Evolutionary conservation across 1,284 basidiomycete genomes (phyloP).

Genomic region (Ceratobasidium papillatum): DNA sequence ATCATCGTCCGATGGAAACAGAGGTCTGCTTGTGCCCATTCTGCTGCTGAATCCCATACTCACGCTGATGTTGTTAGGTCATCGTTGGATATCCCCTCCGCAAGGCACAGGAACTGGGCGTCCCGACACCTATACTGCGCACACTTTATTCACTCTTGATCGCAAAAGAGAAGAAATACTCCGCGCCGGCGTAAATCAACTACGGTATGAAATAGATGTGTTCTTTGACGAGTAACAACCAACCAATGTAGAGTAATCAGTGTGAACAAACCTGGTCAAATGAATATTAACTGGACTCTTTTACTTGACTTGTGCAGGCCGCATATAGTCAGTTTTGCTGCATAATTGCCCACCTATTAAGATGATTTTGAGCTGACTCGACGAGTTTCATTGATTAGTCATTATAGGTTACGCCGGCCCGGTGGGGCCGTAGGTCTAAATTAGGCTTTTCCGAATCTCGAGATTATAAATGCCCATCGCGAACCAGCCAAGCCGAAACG

Average conservation of each 20-base stretch:
- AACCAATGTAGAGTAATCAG: neutral
- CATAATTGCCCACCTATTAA: neutral
- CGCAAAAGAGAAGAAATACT: slow-evolving; percentile 36
- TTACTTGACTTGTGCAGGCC: neutral
- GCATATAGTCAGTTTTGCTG: neutral
- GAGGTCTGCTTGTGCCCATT: slow-evolving; percentile 10
- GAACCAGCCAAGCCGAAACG: neutral
- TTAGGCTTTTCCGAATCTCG: neutral
- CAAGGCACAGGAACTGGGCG: slow-evolving; percentile 37
- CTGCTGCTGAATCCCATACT: neutral
- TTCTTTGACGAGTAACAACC: neutral
- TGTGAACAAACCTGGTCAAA: neutral
- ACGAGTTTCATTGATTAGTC: neutral
- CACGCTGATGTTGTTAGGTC: slow-evolving; percentile 1
- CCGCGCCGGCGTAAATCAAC: neutral
- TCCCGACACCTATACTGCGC: slow-evolving; percentile 27
- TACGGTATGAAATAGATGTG: neutral
- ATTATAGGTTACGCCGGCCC: neutral
- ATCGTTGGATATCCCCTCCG: slow-evolving; percentile 35
- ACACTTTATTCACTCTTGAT: slow-evolving; percentile 33
- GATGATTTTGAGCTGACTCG: neutral
- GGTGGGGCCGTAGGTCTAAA: neutral
- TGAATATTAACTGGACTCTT: slow-evolving; percentile 6
- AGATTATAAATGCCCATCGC: slow-evolving; percentile 7
- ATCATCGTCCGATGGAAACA: slow-evolving; percentile 35